Base-by-base conservation (phyloP, 1,139 yeast species). In the Kodamaea sp. region DNA sequence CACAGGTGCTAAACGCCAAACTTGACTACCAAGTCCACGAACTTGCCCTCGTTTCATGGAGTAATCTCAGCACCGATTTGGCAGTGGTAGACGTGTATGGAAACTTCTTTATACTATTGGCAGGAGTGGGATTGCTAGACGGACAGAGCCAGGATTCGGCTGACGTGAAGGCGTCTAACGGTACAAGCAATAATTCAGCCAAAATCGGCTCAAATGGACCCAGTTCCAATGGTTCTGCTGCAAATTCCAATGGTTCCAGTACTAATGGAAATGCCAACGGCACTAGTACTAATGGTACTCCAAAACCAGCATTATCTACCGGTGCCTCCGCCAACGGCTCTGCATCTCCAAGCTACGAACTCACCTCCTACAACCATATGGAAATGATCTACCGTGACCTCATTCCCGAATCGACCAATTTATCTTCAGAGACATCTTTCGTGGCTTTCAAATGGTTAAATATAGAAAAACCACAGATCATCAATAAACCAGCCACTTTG, bases 381-480 rank as follows among this genome's bases (percentile, higher is more conserved):
- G 76, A 69, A 39, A 59, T 70, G 66, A 71, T 70, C 10, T 70
- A 66, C 46, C 48, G 69, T 22, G 76, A 70, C 42, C 49, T 60
- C 5, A 51, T 51, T 7, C 21, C 21, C 6, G 34, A 24, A 5
- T 31, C 28, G 13, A 22, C 31, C 9, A 28, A 25, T 15, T 15
- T 21, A 8, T 8, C 37, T n/a, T 24, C 44, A 5, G 31, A 37
- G n/a, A 19, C 28, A 9, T 26, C 38, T 21, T 51, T 82, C 4
- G 64, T 78, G 8, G 76, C 81, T 0, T 73, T 81, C 54, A 75
- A 77, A 44, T 85, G 95, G 95, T 63, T 85, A 27, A 78, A 79
- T 32, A 65, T 78, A 10, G 87, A 83, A 33, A 84, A 84, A 46
- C 74, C 83, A 0, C 76, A 76, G 39, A 63, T 79, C 29, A 63